Percentiles rank a stretch among this genome's conserved stretches.
These are phyloP conservation scores for Hansenula lynferdii DNA, from an alignment of 1,139 yeast genomes.

Conservation along the genomic window DNA sequence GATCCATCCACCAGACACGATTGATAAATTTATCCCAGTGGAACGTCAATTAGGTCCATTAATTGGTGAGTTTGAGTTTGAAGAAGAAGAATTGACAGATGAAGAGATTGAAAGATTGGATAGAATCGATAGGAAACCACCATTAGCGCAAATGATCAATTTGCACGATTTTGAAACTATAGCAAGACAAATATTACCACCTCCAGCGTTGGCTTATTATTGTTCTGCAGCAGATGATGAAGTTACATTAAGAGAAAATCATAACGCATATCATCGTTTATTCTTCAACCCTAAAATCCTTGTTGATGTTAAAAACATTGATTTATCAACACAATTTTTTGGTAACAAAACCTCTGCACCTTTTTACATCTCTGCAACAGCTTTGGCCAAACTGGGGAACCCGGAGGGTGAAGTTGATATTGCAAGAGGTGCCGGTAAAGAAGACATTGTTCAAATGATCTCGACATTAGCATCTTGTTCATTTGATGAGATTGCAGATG, in stretches of 20 bases:
- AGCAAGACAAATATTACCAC: constrained; percentile 72
- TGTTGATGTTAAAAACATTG: constrained; percentile 59
- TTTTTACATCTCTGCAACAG: constrained; percentile 76
- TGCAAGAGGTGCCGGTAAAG: constrained; percentile 66
- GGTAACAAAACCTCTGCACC: constrained; percentile 57
- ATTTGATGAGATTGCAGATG: constrained; percentile 64
- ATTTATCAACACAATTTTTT: constrained; percentile 48
- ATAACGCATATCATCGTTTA: constrained; percentile 77
- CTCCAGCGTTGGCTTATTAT: constrained; percentile 87
- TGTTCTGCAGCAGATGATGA: constrained; percentile 94
- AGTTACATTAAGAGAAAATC: constrained; percentile 83
- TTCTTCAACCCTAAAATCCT: constrained; percentile 80
- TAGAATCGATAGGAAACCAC: constrained; percentile 48
- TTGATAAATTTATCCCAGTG: constrained; percentile 46
- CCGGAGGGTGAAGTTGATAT: constrained; percentile 78
- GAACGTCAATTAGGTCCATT: constrained; percentile 44
- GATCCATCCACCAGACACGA: constrained; percentile 78
- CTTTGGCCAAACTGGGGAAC: constrained; percentile 76
- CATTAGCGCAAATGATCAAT: constrained; percentile 63
- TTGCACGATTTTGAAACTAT: constrained; percentile 78
- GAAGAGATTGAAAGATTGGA: constrained; percentile 29
- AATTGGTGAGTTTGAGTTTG: constrained; percentile 30
- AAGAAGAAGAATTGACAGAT: constrained; percentile 28
- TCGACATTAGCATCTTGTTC: constrained; percentile 77
- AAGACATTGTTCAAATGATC: constrained; percentile 72